Conservation (phyloP, 2,329 filamentous ascomycete genomes). For the Sphaerulina vaccinii region DNA sequence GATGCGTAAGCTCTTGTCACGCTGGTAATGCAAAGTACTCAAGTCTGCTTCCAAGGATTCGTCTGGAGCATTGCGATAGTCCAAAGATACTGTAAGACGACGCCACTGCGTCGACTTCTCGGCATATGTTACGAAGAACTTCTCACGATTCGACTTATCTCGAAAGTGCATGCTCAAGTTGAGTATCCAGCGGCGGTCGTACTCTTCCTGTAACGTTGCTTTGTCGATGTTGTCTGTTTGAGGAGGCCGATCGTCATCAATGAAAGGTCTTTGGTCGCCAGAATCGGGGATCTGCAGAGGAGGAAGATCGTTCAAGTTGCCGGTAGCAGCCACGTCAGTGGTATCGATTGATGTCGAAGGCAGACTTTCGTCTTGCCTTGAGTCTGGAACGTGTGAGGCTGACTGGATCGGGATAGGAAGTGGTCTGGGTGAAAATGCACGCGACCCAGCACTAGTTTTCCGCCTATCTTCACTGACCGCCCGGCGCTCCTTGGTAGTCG, state of each 20-base stretch:
- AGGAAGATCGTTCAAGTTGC: slow-evolving; percentile 21
- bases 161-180: slow-evolving; percentile 98
- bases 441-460: slow-evolving; percentile 39
- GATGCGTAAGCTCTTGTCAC: slow-evolving; percentile 88
- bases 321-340: slow-evolving; percentile 11
- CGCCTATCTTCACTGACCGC: slow-evolving; percentile 64
- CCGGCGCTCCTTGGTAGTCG: slow-evolving; percentile 65
- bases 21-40: slow-evolving; percentile 72
- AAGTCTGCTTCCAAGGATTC: slow-evolving; percentile 86
- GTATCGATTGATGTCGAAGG: slow-evolving; percentile 6
- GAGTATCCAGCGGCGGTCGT: slow-evolving; percentile 83
- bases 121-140: slow-evolving; percentile 96
- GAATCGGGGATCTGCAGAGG: slow-evolving; percentile 26
- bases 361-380: slow-evolving; percentile 4
- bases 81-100: slow-evolving; percentile 86
- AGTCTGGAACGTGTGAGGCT: slow-evolving; percentile 37
- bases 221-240: slow-evolving; percentile 51
- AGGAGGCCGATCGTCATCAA: slow-evolving; percentile 34
- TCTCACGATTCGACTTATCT: slow-evolving; percentile 87
- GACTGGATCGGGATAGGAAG: slow-evolving; percentile 41
- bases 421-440: slow-evolving; percentile 44
- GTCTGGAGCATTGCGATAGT: slow-evolving; percentile 77
- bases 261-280: slow-evolving; percentile 11
- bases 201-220: slow-evolving; percentile 69
- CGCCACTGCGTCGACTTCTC: slow-evolving; percentile 77